Percentiles rank a stretch among this genome's conserved stretches.
Conservation (phyloP, 192 early-diverging fungal species). For the Umbelopsis vinacea region DNA sequence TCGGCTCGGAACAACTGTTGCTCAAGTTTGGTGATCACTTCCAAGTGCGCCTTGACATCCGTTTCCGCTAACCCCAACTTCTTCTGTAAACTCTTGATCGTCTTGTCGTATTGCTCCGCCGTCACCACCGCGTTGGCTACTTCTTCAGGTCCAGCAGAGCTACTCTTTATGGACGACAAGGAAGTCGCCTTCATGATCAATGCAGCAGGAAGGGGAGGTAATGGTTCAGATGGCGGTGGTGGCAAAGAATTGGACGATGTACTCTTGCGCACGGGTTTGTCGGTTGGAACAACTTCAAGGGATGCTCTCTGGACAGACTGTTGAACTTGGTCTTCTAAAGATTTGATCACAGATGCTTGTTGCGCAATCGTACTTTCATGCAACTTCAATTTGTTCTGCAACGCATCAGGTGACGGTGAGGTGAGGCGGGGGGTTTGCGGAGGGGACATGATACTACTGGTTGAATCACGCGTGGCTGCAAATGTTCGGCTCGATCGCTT, state of each 20-base stretch:
- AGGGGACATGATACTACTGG: slow-evolving; percentile 1
- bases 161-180: slow-evolving; percentile 8
- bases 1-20: slow-evolving; percentile 7
- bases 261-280: background rate
- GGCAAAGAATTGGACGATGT: background rate
- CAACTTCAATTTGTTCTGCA: slow-evolving; percentile 19
- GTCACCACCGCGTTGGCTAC: background rate
- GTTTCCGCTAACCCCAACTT: slow-evolving; percentile 14
- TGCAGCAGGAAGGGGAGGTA: slow-evolving; percentile 12
- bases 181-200: background rate
- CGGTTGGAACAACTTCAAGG: background rate
- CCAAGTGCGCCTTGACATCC: slow-evolving; percentile 21
- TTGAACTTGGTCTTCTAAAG: slow-evolving; percentile 21
- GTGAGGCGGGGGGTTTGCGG: slow-evolving; percentile 19
- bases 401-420: slow-evolving; percentile 16
- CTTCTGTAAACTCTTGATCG: slow-evolving; percentile 25
- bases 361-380: slow-evolving; percentile 23
- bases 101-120: slow-evolving; percentile 27
- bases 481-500: slow-evolving; percentile 1
- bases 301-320: background rate
- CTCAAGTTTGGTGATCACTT: slow-evolving; percentile 15
- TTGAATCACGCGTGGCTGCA: slow-evolving; percentile 1
- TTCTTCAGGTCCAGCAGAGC: slow-evolving; percentile 11
- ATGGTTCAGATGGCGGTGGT: slow-evolving; percentile 29
- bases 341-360: slow-evolving; percentile 20